Evolutionary conservation across 2,329 filamentous ascomycete species (phyloP).

Genomic region (Scytalidium sp.): DNA sequence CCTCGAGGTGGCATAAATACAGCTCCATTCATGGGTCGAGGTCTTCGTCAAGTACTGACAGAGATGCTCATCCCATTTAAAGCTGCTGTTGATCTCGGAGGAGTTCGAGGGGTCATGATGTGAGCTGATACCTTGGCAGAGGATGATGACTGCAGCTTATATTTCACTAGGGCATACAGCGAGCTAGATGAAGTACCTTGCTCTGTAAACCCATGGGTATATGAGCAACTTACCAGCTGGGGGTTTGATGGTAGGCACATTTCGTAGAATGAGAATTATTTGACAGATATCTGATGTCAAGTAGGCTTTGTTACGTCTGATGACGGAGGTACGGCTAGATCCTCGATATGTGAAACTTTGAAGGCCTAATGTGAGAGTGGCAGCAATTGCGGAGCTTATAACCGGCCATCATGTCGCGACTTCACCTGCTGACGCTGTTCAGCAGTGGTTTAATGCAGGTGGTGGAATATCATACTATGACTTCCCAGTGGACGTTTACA

Average conservation of each 20-base stretch:
- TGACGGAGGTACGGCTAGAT: constrained; percentile 32
- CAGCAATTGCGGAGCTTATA: neutral
- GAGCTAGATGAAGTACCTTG: constrained; percentile 39
- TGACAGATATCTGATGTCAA: neutral
- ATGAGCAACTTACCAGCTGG: constrained; percentile 35
- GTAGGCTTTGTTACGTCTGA: constrained; percentile 37
- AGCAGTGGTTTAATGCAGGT: constrained; percentile 42
- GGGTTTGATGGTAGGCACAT: constrained; percentile 29
- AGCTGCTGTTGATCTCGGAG: constrained; percentile 38
- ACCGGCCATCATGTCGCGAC: constrained; percentile 33
- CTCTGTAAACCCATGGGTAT: constrained; percentile 36
- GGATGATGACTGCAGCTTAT: constrained; percentile 13
- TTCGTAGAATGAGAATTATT: neutral
- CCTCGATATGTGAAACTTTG: neutral
- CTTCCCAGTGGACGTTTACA: neutral
- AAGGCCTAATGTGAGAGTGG: neutral
- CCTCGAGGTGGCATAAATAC: constrained; percentile 40
- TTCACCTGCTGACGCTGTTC: constrained; percentile 36
- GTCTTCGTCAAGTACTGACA: constrained; percentile 38
- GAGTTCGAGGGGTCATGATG: constrained; percentile 42
- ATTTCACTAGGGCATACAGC: constrained; percentile 30
- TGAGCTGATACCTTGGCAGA: constrained; percentile 5
- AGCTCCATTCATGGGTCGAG: constrained; percentile 40
- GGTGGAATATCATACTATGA: constrained; percentile 8
- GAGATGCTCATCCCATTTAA: constrained; percentile 41